Evolutionary conservation across 768 basidiomycete species (phyloP).

Genomic region (Russula earlei): DNA sequence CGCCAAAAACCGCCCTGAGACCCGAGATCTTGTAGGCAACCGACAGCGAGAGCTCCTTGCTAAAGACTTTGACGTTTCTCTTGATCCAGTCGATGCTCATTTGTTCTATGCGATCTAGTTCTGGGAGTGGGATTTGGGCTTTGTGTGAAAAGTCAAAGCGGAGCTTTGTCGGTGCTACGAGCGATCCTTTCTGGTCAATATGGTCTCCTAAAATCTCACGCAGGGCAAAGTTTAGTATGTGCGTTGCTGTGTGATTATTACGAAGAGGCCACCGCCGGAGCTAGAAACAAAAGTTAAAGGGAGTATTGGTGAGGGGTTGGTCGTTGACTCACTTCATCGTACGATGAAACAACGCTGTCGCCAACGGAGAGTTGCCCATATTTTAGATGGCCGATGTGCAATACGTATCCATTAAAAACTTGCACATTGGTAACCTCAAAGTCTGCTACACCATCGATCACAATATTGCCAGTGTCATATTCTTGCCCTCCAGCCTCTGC

Average conservation of each 20-base stretch:
- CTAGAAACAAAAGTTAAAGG: conserved; percentile 29
- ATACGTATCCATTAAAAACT: conserved; percentile 88
- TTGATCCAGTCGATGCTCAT: conserved; percentile 87
- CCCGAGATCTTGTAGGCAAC: conserved; percentile 86
- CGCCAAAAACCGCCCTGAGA: conserved; percentile 92
- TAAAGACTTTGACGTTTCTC: conserved; percentile 79
- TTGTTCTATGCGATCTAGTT: conserved; percentile 73
- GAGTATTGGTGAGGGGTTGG: background rate
- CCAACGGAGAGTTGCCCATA: conserved; percentile 77
- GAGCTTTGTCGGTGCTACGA: conserved; percentile 91
- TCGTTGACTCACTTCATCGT: conserved; percentile 66
- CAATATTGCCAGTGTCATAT: conserved; percentile 90
- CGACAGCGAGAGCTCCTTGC: conserved; percentile 73
- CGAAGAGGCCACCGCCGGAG: conserved; percentile 90
- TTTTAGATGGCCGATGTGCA: conserved; percentile 85
- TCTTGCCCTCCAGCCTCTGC: conserved; percentile 98
- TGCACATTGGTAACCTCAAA: conserved; percentile 94
- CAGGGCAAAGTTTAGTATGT: conserved; percentile 90
- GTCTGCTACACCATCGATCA: conserved; percentile 84
- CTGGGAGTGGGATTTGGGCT: conserved; percentile 64
- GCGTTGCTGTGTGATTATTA: conserved; percentile 97
- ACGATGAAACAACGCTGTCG: conserved; percentile 77
- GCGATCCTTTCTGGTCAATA: conserved; percentile 95
- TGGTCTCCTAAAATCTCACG: conserved; percentile 95
- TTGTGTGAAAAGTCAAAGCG: conserved; percentile 99